Base-by-base conservation (phyloP, 371 early-diverging fungal species). In the Blastocladiella emersonii region DNA sequence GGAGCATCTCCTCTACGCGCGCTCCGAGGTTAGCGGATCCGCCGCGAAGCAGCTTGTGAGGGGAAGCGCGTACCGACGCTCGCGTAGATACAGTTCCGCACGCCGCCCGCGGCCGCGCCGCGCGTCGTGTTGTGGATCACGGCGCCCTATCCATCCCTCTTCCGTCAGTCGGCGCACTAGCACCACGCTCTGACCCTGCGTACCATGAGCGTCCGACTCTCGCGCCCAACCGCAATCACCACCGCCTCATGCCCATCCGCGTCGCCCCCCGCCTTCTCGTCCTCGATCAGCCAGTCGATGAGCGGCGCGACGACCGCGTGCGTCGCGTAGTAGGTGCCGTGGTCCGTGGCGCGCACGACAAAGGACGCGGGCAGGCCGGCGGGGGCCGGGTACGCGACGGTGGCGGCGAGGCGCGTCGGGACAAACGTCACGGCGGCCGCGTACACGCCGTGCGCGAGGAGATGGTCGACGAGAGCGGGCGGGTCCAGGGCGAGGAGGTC, bases 71-170 rank as follows among this genome's bases (percentile, higher is more conserved):
- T 56, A 56, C 56, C 56, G 17, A 56, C 34, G 3, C 39, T 61
- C 3, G 66, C 64, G 64, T 75, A 75, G 35, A 35, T 35, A 68
- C 70, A 72, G 62, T 71, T 73, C 12, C 75, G 59, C 7, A 72
- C 73, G 17, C 74, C 76, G 13, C 73, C 74, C 23, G 75, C 71
- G 12, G 49, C 75, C 27, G 73, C 56, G 13, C 74, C 73, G 51
- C 73, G 72, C 39, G 63, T 63, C n/a, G 75, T 72, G 21, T 67
- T 63, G 61, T 72, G 74, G 17, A 72, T 62, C 27, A 68, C 60
- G 17, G 74, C 74, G 12, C 66, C 65, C 66, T 71, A 56, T 21
- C 19, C 56, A 56, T 13, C 23, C 56, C 23, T 32, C 30, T 25
- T 36, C 34, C 6, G 1, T 35, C 23, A 65, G n/a, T n/a, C n/a